Conservation (phyloP, 2,329 filamentous ascomycete species). For the Boeremia exigua region DNA sequence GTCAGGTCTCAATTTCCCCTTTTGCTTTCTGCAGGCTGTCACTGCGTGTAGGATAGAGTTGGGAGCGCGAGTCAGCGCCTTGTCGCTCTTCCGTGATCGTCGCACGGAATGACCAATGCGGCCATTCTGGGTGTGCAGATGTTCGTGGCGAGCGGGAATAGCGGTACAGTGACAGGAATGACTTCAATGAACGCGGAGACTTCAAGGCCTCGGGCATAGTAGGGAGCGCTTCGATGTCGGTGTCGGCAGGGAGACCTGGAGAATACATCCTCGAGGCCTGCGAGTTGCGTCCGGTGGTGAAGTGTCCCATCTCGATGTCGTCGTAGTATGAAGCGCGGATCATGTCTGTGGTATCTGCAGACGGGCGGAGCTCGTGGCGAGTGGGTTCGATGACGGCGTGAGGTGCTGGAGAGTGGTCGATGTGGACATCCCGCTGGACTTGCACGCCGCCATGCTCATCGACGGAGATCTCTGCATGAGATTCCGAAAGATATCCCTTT, state of each 20-base stretch:
- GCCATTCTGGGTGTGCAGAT: conserved; percentile 3
- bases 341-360: conserved; percentile 22
- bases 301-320: conserved; percentile 34
- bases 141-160: neutral
- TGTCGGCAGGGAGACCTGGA: conserved; percentile 4
- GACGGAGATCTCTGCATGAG: conserved; percentile 25
- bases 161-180: neutral
- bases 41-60: neutral
- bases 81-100: conserved; percentile 6
- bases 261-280: conserved; percentile 15
- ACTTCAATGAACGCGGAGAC: conserved; percentile 11
- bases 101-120: neutral
- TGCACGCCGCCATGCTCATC: conserved; percentile 32
- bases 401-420: conserved; percentile 16
- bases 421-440: conserved; percentile 23
- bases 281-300: conserved; percentile 21
- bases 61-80: neutral
- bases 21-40: conserved; percentile 6
- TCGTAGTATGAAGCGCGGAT: conserved; percentile 27
- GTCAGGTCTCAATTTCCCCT: conserved; percentile 22
- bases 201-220: conserved; percentile 19
- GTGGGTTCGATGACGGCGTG: neutral
- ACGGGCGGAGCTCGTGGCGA: conserved; percentile 4
- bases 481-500: conserved; percentile 34
- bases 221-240: conserved; percentile 26